Evolutionary conservation across 2,329 filamentous ascomycete species (phyloP), one percentile per base, ranked within the genome.

Genomic region (Aschersonia sp.): DNA sequence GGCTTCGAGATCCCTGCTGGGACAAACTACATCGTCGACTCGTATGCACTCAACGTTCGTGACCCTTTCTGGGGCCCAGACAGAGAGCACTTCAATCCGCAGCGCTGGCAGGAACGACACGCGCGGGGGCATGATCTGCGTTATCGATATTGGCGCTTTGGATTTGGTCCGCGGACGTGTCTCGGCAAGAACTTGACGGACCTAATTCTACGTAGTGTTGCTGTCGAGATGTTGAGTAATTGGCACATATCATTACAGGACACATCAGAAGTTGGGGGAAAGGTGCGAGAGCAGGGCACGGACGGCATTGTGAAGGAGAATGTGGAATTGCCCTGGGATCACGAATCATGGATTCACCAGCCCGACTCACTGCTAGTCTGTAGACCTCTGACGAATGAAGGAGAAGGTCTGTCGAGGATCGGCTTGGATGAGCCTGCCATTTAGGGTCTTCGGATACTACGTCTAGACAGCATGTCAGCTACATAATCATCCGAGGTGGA

Each of bases 121-220:
- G 33, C 30, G 30, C 8, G 8, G 12, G 12, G 35, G 2, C 2
- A 44, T 35, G 6, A 46, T 11, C 2, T 7, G 22, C 12, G 47
- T 14, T 51, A 51, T 39, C 46, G 47, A n/a, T 45, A 49, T 39
- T 51, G 49, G 49, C 44, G 49, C 5, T 51, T 46, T 10, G 49
- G 49, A 6, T 51, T 51, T 41, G 49, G 49, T 4, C 49, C 49
- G 29, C 44, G 45, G 41, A 33, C 40, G 9, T 46, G 45, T 30
- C 22, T 46, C 4, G 46, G 46, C 6, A 44, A 40, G 10, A 9
- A 44, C 40, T n/a, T 43, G 11, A 42, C 32, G 6, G 46, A 43
- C 7, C 4, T 43, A 6, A 42, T 30, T 5, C 33, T 33, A 35
- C n/a, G 29, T 12, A 12, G n/a, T 8, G 29, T 37, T 12, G 12